phyloP scores from a whole-genome alignment of 2,329 filamentous ascomycete species.

The Niveomyces coronatus region DNA sequence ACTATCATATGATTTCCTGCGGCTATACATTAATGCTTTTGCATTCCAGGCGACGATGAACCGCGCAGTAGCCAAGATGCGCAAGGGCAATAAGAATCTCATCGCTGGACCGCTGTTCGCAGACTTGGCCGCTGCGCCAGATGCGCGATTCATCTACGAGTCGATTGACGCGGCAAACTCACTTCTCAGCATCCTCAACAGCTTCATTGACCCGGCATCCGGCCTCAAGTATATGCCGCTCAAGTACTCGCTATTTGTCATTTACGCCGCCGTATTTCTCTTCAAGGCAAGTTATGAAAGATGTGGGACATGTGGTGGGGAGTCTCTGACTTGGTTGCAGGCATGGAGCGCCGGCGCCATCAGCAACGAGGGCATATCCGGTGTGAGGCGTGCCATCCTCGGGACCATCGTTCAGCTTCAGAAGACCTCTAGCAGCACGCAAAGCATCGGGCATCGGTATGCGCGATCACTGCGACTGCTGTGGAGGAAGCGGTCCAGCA shows the following conservation, averaged over 20 bases:
- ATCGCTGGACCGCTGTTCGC: constrained; percentile 33
- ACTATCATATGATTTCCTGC: constrained; percentile 62
- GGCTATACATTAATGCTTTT: constrained; percentile 66
- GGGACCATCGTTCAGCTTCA: constrained; percentile 50
- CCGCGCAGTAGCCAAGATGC: constrained; percentile 25
- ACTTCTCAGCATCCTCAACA: constrained; percentile 48
- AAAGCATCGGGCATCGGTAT: constrained; percentile 52
- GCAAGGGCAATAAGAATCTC: constrained; percentile 24
- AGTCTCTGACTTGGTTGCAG: constrained; percentile 17
- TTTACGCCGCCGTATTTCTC: constrained; percentile 54
- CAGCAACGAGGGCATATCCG: constrained; percentile 40
- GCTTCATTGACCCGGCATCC: constrained; percentile 46
- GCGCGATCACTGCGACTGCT: constrained; percentile 49
- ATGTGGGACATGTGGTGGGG: background rate
- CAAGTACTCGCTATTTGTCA: constrained; percentile 51
- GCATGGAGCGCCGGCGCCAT: constrained; percentile 50
- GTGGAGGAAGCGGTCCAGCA: constrained; percentile 34
- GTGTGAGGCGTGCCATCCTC: constrained; percentile 46
- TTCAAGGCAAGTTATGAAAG: constrained; percentile 46
- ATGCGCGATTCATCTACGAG: constrained; percentile 57
- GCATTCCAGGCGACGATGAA: constrained; percentile 62
- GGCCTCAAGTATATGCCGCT: constrained; percentile 54
- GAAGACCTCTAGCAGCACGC: constrained; percentile 44
- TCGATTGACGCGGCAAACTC: constrained; percentile 54
- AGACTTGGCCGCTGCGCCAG: constrained; percentile 48